A percentile compares a stretch with the other conserved stretches of the same genome.
These are phyloP conservation scores for Ensete glaucum DNA, from an alignment of 176 grass and related monocot species.

Conservation along the genomic window DNA sequence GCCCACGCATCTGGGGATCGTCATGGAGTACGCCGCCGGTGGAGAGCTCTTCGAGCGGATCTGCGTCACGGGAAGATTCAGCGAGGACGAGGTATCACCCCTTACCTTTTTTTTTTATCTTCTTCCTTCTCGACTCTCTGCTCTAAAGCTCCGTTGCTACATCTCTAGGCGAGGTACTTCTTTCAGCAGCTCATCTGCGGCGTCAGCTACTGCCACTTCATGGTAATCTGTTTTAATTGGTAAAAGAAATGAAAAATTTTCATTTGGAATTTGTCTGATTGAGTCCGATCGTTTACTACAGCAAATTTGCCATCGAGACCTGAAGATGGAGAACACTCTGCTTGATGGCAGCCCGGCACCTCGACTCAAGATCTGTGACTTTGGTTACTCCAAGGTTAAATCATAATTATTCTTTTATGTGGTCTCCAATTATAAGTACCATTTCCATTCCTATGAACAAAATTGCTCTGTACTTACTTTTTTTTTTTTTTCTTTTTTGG, in stretches of 20 bases:
- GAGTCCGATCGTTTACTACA: constrained; percentile 24
- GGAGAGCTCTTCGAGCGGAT: constrained; percentile 88
- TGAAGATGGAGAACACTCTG: constrained; percentile 96
- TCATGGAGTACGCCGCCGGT: constrained; percentile 84
- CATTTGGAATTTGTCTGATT: constrained; percentile 1
- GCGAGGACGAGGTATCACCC: constrained; percentile 64
- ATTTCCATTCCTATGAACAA: no score
- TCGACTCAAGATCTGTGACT: constrained; percentile 87
- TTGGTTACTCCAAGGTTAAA: constrained; percentile 86
- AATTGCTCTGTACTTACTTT: neutral
- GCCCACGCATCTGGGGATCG: constrained; percentile 71
- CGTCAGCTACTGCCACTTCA: constrained; percentile 95
- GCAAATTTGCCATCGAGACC: constrained; percentile 97
- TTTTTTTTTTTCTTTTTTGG: neutral
- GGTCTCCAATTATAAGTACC: no score
- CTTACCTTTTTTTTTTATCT: neutral
- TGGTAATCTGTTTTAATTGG: constrained; percentile 39
- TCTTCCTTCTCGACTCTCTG: neutral
- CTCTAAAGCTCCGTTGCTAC: neutral
- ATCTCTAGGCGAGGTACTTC: constrained; percentile 68
- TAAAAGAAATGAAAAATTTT: neutral
- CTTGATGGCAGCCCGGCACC: constrained; percentile 79
- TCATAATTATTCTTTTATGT: neutral
- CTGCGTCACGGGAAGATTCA: constrained; percentile 66
- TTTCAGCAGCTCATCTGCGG: constrained; percentile 94